Evolutionary conservation across 2,329 filamentous ascomycete species (phyloP), one percentile per base, ranked within the genome.

Genomic region (Colletotrichum nymphaeae): DNA sequence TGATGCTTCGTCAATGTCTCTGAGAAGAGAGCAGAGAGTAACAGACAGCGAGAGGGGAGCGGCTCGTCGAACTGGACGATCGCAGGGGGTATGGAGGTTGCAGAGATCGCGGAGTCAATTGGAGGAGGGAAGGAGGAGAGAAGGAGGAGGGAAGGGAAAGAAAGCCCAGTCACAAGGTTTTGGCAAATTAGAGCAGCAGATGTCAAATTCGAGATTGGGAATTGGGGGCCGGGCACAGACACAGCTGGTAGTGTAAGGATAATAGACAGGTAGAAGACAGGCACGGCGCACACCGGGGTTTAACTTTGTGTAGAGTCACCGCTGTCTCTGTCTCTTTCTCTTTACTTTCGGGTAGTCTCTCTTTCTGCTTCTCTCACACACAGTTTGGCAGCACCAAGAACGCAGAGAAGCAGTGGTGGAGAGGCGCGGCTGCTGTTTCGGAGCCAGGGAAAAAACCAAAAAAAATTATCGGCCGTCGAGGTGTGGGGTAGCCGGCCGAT

Each of bases 11-110:
- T 72, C 67, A 67, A 62, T 42, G 60, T 46, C 49, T n/a, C 37
- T 57, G 5, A n/a, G 49, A 8, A 49, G 8, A 49, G 8, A n/a
- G 49, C 16, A 49, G 4, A 49, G 42, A 49, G 30, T 7, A 46
- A 42, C 14, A 42, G 14, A 42, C 37, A 42, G 32, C 24, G 46
- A 52, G 55, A 53, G 28, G 28, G 60, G 67, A 32, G 70, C 70
- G 70, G 67, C 67, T 73, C 70, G 67, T 73, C 70, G 60, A 73
- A 70, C 52, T 70, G 67, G 70, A 73, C 70, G 70, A 73, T 73
- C 70, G 70, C 70, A 60, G 16, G 52, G 53, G 56, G 16, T 22
- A 42, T 35, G 60, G 4, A 60, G 30, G 26, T 69, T 70, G 66
- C 42, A 69, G 42, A 72, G 52, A 62, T 72, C 69, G 53, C 32